Evolutionary conservation across 148 eudicot genomes (phyloP), one percentile per base, ranked within the genome.

Genomic region (Persicaria maculosa): DNA sequence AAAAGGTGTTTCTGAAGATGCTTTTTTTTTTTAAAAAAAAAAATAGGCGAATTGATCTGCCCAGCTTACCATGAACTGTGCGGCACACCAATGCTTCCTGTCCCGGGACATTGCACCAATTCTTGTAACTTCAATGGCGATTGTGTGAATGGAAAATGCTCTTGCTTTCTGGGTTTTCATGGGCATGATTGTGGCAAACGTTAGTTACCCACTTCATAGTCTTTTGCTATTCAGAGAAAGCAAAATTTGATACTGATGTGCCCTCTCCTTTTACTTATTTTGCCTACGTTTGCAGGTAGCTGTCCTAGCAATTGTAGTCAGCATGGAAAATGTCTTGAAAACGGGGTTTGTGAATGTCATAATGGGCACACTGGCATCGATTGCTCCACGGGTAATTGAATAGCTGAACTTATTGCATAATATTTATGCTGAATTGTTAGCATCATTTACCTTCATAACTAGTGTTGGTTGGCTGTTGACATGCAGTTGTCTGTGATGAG

Each of bases 11-110:
- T 71, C 53, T 71, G 53, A 71, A 71, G 31, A 46, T 43, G 40
- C 11, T 16, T 12, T 44, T 71, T 61, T 16, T 70, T 76, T 61
- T 67, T 55, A 67, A n/a, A n/a, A n/a, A n/a, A n/a, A n/a, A n/a
- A n/a, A n/a, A 80, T 72, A 95, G 98, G 97, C 72, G 98, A 88
- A 75, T 81, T 95, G 74, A 77, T 86, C 76, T 95, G 98, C 87
- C 98, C 98, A 74, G 86, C 90, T 58, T 90, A 88, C 86, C 88
- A 88, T 77, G 98, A 95, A 82, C 89, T 95, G n/a, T 95, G 98
- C 82, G 75, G 82, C 80, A 78, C 76, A 43, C 76, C 82, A 10
- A 84, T 84, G 47, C 77, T 80, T 50, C 80, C 81, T 31, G 57
- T 82, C 55, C 80, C 89, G 71, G 88, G 86, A 74, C 91, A 86